phyloP scores from a whole-genome alignment of 768 basidiomycete genomes.

The Leccinum olivaceopallidum region DNA sequence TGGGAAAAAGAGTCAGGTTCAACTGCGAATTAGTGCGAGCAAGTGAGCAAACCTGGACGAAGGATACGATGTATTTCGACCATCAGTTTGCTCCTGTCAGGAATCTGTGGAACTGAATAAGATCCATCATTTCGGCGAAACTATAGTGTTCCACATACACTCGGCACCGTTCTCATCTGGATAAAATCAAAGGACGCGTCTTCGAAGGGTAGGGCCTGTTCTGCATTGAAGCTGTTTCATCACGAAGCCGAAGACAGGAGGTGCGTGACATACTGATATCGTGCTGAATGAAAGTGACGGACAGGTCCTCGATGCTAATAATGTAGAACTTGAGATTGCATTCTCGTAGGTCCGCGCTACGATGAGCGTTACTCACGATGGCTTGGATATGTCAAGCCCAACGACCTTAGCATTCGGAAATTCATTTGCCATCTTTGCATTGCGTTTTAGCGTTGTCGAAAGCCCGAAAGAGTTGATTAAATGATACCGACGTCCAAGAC shows the following conservation, averaged over 20 bases:
- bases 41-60: neutral
- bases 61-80: conserved; percentile 8
- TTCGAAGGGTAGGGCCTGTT: conserved; percentile 6
- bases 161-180: conserved; percentile 13
- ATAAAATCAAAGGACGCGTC: conserved; percentile 13
- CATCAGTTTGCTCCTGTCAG: conserved; percentile 2
- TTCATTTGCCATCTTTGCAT: conserved; percentile 3
- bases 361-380: neutral
- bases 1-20: neutral
- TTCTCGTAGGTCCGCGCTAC: neutral
- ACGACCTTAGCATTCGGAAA: conserved; percentile 4
- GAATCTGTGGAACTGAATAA: neutral
- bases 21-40: neutral
- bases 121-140: neutral
- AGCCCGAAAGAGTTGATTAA: neutral
- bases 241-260: neutral
- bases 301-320: neutral
- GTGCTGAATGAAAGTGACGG: conserved; percentile 3
- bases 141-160: neutral
- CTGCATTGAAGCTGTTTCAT: neutral
- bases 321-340: neutral
- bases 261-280: conserved; percentile 1
- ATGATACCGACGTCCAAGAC: conserved; percentile 3
- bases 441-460: neutral
- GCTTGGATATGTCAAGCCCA: conserved; percentile 6